A percentile compares a stretch with the other conserved stretches of the same genome.
Evolutionary conservation across 768 basidiomycete species (phyloP).

Genomic region (Gloeopeniophorella convolvens): DNA sequence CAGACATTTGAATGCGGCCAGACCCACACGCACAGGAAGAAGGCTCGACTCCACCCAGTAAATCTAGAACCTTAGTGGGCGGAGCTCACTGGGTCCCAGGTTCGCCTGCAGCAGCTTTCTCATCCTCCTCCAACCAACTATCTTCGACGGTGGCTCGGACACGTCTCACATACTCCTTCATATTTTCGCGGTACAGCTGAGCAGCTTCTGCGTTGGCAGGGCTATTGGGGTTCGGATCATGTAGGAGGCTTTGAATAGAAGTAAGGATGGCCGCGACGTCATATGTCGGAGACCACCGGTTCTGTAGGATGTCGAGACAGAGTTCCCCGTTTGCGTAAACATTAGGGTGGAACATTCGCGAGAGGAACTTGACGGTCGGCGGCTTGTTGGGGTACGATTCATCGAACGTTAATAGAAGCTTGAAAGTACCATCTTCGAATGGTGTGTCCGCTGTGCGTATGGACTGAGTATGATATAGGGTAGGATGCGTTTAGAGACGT

Average conservation of each 20-base stretch:
- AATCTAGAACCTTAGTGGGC: no score
- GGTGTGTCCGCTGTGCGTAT: conserved; percentile 88
- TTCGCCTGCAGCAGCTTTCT: conserved; percentile 53
- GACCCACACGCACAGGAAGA: no score
- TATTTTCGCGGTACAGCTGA: conserved; percentile 92
- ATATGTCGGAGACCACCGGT: conserved; percentile 98
- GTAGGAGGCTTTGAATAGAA: conserved; percentile 89
- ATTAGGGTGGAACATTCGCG: conserved; percentile 98
- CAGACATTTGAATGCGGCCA: no score
- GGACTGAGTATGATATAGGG: not conserved
- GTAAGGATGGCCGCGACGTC: conserved; percentile 98
- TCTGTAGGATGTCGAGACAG: conserved; percentile 97
- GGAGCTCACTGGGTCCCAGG: conserved; percentile 23
- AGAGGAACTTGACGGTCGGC: conserved; percentile 94
- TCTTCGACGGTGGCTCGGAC: conserved; percentile 93
- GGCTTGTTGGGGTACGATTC: conserved; percentile 99
- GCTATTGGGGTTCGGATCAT: conserved; percentile 97
- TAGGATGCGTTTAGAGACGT: conserved; percentile 25
- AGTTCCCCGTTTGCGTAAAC: conserved; percentile 98
- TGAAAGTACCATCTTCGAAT: conserved; percentile 99
- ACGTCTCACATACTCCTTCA: conserved; percentile 94
- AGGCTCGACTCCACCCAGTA: no score
- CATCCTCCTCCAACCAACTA: conserved; percentile 83
- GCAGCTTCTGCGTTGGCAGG: conserved; percentile 99
- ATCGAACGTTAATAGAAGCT: conserved; percentile 90